Base-by-base conservation (phyloP, 2,329 filamentous ascomycete genomes). In the Cordyceps farinosa region DNA sequence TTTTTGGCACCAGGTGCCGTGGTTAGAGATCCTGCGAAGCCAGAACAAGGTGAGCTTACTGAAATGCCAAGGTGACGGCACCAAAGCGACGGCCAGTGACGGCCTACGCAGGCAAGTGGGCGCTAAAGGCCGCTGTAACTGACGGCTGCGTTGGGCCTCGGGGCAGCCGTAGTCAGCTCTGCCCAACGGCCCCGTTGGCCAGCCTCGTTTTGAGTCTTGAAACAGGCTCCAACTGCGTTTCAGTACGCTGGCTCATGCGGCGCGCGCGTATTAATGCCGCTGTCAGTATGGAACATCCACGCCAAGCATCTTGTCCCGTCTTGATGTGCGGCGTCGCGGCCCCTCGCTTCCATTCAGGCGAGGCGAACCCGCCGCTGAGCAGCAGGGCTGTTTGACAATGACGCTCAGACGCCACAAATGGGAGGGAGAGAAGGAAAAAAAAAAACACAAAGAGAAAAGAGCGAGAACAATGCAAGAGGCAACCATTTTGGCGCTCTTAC, bases 181-280 rank as follows among this genome's bases (percentile, higher is more conserved):
- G 36, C 36, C 22, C 48, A 51, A 30, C 48, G 22, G 32, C 30
- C 30, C 17, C 6, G 15, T n/a, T 17, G 22, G 40, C 27, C 44
- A 58, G 44, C 56, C 56, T 58, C 13, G n/a, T 48, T 48, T 57
- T 11, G 44, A 36, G 44, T 50, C 34, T 48, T 32, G 56, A 50
- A 50, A 58, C 56, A 38, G 44, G 32, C 56, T 22, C 34, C 44
- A n/a, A 48, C n/a, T 48, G n/a, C 45, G 56, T 58, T 47, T 58
- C 45, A 58, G 56, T 17, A 36, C 27, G 5, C 30, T 27, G 54
- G 40, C 42, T 57, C 10, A 47, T 47, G 32, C 34, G 38, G 32
- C 34, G 38, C 45, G 34, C 15, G 15, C 15, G 5, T 40, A 17
- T 58, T 50, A 58, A 58, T 58, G 56, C 56, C 56, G 44, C 56